Conservation (phyloP, 139 green algal species). For the Coccomyxa sp. region DNA sequence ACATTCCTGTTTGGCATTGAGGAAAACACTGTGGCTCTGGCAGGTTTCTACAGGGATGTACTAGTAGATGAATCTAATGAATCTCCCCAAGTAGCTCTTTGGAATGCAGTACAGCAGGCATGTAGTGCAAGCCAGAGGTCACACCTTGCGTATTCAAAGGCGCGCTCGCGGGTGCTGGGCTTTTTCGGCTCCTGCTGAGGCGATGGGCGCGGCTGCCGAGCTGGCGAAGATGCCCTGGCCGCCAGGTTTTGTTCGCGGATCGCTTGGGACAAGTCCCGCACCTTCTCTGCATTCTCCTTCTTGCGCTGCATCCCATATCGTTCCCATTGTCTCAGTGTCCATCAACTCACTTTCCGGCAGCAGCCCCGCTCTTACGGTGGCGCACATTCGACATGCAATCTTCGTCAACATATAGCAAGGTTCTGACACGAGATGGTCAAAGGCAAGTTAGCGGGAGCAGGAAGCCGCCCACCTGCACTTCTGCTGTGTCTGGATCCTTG, state of each 20-base stretch:
- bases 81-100: not conserved
- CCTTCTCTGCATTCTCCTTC: constrained; percentile 47
- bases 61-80: not conserved
- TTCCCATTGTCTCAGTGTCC: not conserved
- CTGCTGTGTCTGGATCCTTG: constrained; percentile 47
- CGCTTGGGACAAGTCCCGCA: constrained; percentile 17
- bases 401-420: not conserved
- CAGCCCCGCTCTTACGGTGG: too few species aligned
- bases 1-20: too few species aligned
- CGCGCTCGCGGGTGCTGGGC: not conserved
- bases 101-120: not conserved
- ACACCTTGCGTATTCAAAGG: constrained; percentile 14
- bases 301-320: constrained; percentile 12
- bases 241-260: constrained; percentile 35
- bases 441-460: not conserved
- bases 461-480: constrained; percentile 43
- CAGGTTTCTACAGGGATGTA: too few species aligned
- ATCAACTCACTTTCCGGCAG: not conserved
- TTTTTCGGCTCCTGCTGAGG: not conserved
- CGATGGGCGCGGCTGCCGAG: too few species aligned
- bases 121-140: not conserved
- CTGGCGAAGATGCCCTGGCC: not conserved
- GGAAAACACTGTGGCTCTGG: not conserved
- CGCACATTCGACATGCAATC: not conserved
- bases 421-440: not conserved